Conservation (phyloP, 192 early-diverging fungal species). For the Linnemannia exigua region DNA sequence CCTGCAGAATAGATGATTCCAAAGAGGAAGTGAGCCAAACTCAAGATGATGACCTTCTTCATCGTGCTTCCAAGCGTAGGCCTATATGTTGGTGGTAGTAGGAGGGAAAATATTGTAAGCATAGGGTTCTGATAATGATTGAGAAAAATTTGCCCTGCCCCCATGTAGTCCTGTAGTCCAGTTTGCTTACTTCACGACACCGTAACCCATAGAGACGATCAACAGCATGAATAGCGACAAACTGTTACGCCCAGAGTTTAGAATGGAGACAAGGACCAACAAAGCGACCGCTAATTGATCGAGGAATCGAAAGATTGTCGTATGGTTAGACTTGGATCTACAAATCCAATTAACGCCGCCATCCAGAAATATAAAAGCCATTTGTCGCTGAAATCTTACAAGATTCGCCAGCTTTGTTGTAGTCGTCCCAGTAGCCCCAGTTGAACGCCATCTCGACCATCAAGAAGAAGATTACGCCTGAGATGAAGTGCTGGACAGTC, state of each 20-base stretch:
- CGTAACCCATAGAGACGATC: constrained; percentile 96
- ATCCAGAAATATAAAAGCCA: background rate
- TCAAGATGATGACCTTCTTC: constrained; percentile 86
- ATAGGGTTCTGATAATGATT: background rate
- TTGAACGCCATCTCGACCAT: constrained; percentile 95
- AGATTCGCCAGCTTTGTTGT: constrained; percentile 72
- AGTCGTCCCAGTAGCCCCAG: constrained; percentile 84
- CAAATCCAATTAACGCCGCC: background rate
- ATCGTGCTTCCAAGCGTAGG: constrained; percentile 92
- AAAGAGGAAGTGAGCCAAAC: constrained; percentile 87
- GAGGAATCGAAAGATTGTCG: background rate
- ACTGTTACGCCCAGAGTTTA: constrained; percentile 92
- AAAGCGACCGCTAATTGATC: constrained; percentile 64
- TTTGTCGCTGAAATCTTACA: constrained; percentile 55
- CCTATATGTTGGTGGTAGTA: constrained; percentile 41
- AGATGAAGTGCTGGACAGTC: constrained; percentile 92
- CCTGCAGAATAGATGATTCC: constrained; percentile 90
- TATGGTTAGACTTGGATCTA: background rate
- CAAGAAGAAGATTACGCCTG: constrained; percentile 87
- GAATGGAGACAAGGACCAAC: constrained; percentile 79
- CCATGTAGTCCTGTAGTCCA: background rate
- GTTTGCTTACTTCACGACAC: constrained; percentile 86
- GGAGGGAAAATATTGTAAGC: background rate
- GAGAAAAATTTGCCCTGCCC: background rate
- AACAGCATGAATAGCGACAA: constrained; percentile 97